Evolutionary conservation across 2,329 filamentous ascomycete genomes (phyloP).

Genomic region (Orbilia javanica): DNA sequence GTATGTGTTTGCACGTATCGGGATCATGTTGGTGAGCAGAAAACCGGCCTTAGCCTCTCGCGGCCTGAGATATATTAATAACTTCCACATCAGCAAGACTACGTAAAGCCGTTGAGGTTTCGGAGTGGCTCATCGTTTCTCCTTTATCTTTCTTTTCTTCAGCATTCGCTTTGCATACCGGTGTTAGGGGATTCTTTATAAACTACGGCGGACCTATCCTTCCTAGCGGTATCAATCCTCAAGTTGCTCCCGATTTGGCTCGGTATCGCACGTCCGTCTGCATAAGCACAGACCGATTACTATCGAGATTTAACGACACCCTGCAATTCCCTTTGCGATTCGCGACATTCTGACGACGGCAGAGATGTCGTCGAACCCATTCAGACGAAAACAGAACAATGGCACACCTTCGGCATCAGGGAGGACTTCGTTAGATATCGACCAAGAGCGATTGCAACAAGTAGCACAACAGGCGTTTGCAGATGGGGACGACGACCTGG

Average conservation of each 20-base stretch:
- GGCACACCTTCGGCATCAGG: conserved; percentile 48
- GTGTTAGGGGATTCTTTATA: conserved; percentile 13
- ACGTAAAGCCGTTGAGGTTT: conserved; percentile 34
- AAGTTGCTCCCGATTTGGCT: background rate
- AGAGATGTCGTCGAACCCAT: conserved; percentile 58
- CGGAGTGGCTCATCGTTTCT: conserved; percentile 22
- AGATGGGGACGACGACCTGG: conserved; percentile 37
- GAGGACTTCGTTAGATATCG: conserved; percentile 54
- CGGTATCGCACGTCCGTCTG: conserved; percentile 4
- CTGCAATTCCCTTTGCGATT: background rate
- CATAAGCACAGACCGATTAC: conserved; percentile 12
- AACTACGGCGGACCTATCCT: conserved; percentile 10
- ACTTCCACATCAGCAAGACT: conserved; percentile 56
- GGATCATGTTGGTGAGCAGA: conserved; percentile 39
- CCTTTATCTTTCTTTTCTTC: conserved; percentile 6
- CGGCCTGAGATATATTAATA: conserved; percentile 44
- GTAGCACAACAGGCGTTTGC: conserved; percentile 58
- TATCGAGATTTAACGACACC: conserved; percentile 9
- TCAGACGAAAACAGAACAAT: conserved; percentile 53
- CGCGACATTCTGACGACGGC: conserved; percentile 25
- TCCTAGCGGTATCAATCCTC: conserved; percentile 8
- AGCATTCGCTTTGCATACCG: conserved; percentile 9
- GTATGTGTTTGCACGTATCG: conserved; percentile 40
- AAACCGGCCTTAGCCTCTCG: conserved; percentile 26
- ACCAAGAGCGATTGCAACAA: conserved; percentile 54